Conservation (phyloP, 2,329 filamentous ascomycete species). For the Pseudopyrenochaeta lycopersici region DNA sequence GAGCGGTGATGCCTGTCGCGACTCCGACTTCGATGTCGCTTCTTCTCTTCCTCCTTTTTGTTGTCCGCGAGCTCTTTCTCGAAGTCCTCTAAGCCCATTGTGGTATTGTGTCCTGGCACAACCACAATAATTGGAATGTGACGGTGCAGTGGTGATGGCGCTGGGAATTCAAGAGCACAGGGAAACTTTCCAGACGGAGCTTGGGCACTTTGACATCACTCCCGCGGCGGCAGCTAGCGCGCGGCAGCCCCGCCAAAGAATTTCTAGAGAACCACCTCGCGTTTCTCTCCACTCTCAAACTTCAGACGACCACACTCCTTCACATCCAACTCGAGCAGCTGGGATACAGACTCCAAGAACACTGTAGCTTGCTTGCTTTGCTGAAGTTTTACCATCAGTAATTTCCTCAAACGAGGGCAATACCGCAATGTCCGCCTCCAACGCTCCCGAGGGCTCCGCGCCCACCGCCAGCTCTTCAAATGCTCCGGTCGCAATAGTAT, state of each 20-base stretch:
- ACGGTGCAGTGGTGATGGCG: slow-evolving; percentile 1
- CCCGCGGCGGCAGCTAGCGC: slow-evolving; percentile 23
- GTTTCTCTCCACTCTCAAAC: not conserved
- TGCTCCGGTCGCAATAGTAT: slow-evolving; percentile 80
- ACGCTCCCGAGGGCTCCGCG: slow-evolving; percentile 22
- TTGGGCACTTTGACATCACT: slow-evolving; percentile 38
- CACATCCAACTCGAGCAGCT: not conserved
- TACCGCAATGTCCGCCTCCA: slow-evolving; percentile 54
- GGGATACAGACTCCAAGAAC: too few relatives aligned
- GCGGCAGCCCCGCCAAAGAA: slow-evolving; percentile 44
- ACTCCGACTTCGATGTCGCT: slow-evolving; percentile 56
- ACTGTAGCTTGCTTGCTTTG: not conserved
- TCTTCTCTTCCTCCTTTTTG: slow-evolving; percentile 64
- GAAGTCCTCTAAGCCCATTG: slow-evolving; percentile 75
- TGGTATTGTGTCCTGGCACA: slow-evolving; percentile 10
- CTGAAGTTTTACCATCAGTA: not conserved
- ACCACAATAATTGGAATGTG: not conserved
- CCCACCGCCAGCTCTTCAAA: slow-evolving; percentile 17
- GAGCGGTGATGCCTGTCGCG: slow-evolving; percentile 44
- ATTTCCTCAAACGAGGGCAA: not conserved
- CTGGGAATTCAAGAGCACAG: slow-evolving; percentile 5
- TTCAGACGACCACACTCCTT: slow-evolving; percentile 14
- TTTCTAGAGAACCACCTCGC: slow-evolving; percentile 27
- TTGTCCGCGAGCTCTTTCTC: slow-evolving; percentile 77
- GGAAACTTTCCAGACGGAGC: slow-evolving; percentile 24